These are phyloP conservation scores for Brachypodium distachyon DNA, from an alignment of 202 grass and related monocot species.

Conservation along the genomic window DNA sequence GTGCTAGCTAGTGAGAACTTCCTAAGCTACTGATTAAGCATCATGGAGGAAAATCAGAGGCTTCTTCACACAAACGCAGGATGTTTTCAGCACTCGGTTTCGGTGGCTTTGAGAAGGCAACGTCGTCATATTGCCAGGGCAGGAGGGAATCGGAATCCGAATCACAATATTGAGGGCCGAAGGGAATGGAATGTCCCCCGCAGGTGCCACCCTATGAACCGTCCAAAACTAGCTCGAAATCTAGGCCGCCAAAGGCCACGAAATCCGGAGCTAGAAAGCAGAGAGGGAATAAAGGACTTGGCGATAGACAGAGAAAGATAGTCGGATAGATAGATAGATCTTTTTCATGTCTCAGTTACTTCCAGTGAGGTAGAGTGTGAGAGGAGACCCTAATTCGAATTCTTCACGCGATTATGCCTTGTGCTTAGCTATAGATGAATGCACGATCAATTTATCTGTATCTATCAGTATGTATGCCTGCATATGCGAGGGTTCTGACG, in stretches of 20 bases:
- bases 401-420: neutral
- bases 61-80: slow-evolving; percentile 12
- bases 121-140: neutral
- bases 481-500: slow-evolving; percentile 37
- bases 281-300: slow-evolving; percentile 27
- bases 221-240: slow-evolving; percentile 30
- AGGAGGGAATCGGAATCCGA: slow-evolving; percentile 18
- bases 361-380: neutral
- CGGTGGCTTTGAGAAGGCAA: neutral
- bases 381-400: neutral
- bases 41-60: neutral
- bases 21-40: slow-evolving; percentile 7
- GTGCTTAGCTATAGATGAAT: neutral
- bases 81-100: slow-evolving; percentile 10
- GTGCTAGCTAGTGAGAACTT: neutral
- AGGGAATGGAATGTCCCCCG: slow-evolving; percentile 26
- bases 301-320: neutral
- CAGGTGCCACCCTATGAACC: slow-evolving; percentile 36
- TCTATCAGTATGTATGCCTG: neutral
- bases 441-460: neutral
- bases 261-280: slow-evolving; percentile 18
- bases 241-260: slow-evolving; percentile 8
- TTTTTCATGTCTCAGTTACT: slow-evolving; percentile 34
- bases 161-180: neutral
- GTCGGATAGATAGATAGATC: slow-evolving; percentile 15